These are phyloP conservation scores for Solanum hybrid DNA, from an alignment of 305 asterid genomes.

Conservation along the genomic window DNA sequence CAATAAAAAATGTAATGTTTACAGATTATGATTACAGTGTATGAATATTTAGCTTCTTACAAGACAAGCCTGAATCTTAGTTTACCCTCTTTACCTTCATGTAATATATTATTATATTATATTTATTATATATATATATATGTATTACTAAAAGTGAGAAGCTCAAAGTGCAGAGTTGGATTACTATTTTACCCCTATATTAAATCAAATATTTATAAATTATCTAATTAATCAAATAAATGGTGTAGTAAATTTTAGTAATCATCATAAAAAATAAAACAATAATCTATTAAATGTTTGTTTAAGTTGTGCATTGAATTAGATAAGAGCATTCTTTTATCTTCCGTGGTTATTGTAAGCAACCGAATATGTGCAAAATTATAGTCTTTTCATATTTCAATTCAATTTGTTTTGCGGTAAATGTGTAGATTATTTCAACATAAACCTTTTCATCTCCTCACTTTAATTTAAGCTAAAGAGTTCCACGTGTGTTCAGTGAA, in stretches of 20 bases:
- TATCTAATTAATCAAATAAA: background rate
- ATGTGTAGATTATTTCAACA: background rate
- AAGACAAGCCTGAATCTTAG: background rate
- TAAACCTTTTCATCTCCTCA: background rate
- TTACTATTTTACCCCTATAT: background rate
- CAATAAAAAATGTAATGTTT: background rate
- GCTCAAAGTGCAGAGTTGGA: background rate
- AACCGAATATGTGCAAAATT: background rate
- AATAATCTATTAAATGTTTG: background rate
- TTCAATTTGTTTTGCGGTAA: background rate
- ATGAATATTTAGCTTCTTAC: background rate
- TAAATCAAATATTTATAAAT: no score
- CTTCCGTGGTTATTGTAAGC: background rate
- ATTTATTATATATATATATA: no score
- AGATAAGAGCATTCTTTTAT: background rate
- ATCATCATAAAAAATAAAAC: background rate
- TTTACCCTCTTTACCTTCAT: background rate
- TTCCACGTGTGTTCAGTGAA: background rate
- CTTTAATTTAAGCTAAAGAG: background rate
- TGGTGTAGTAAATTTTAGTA: no score
- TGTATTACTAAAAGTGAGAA: background rate
- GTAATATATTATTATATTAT: background rate
- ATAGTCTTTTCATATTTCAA: background rate
- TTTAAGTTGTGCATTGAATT: background rate
- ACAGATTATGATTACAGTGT: background rate